These are phyloP conservation scores for Aspergillus cejpii DNA, from an alignment of 2,329 filamentous ascomycete species.

Conservation along the genomic window DNA sequence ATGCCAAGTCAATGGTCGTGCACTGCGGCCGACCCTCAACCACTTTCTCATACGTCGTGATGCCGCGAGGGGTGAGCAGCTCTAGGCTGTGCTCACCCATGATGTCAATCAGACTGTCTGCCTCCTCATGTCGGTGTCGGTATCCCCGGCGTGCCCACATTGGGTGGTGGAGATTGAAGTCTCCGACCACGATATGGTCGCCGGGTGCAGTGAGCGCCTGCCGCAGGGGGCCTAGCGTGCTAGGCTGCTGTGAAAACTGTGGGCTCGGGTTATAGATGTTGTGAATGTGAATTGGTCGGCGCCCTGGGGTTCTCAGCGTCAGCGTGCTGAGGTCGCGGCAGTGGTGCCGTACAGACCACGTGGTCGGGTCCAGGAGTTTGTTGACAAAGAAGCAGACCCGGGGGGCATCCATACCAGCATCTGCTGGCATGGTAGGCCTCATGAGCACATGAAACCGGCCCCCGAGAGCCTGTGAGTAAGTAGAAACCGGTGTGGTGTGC, in stretches of 20 bases:
- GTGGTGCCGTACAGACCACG: constrained; percentile 13
- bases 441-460: constrained; percentile 2
- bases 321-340: constrained; percentile 17
- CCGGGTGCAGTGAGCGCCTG: background rate
- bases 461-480: constrained; percentile 4
- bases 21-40: background rate
- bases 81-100: background rate
- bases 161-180: constrained; percentile 9
- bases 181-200: constrained; percentile 2
- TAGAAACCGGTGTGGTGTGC: background rate
- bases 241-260: background rate
- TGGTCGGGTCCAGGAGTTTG: constrained; percentile 15
- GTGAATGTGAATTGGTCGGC: constrained; percentile 8
- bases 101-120: constrained; percentile 1
- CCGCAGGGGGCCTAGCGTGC: background rate
- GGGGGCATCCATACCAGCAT: constrained; percentile 1
- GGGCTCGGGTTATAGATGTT: constrained; percentile 19
- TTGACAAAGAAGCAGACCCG: constrained; percentile 25
- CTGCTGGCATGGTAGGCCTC: background rate
- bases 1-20: constrained; percentile 7
- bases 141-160: constrained; percentile 2
- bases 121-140: background rate
- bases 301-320: background rate
- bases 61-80: constrained; percentile 1
- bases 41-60: constrained; percentile 1